Percentiles rank a stretch among this genome's conserved stretches.
These are phyloP conservation scores for Oryza brachyantha DNA, from an alignment of 176 grass and related monocot genomes.

Conservation along the genomic window DNA sequence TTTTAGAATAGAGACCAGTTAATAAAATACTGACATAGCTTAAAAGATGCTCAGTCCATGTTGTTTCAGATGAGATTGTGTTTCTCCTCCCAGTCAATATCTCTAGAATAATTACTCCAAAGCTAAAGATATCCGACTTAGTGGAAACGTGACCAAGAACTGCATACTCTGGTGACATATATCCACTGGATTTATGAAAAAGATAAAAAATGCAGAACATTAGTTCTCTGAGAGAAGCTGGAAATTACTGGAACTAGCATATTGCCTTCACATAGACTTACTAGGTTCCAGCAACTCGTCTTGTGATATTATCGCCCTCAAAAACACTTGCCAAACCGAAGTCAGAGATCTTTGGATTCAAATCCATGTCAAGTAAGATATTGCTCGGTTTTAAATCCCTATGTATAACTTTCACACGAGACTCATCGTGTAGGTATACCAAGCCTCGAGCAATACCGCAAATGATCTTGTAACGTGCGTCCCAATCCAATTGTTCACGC, in stretches of 20 bases:
- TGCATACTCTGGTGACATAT: slow-evolving; percentile 50
- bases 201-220: no score
- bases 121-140: slow-evolving; percentile 54
- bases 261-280: slow-evolving; percentile 26
- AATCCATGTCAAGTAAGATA: slow-evolving; percentile 64
- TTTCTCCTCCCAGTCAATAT: slow-evolving; percentile 45
- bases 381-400: slow-evolving; percentile 75
- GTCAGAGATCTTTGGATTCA: slow-evolving; percentile 68
- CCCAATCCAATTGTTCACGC: slow-evolving; percentile 42
- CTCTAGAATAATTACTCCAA: slow-evolving; percentile 56
- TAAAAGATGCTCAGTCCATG: slow-evolving; percentile 19
- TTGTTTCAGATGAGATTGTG: slow-evolving; percentile 34
- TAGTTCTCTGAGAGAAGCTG: no score
- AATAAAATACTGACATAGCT: slow-evolving; percentile 6
- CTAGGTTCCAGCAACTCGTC: slow-evolving; percentile 73
- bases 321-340: slow-evolving; percentile 70
- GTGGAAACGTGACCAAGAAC: slow-evolving; percentile 48
- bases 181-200: slow-evolving; percentile 30
- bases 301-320: slow-evolving; percentile 48
- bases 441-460: slow-evolving; percentile 69
- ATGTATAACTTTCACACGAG: slow-evolving; percentile 52
- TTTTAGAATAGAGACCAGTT: neutral
- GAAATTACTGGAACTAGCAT: neutral
- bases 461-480: slow-evolving; percentile 53
- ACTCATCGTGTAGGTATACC: slow-evolving; percentile 63